A percentile compares a stretch with the other conserved stretches of the same genome.
Conservation (phyloP, 345 rosid species). For the Jatropha curcas region DNA sequence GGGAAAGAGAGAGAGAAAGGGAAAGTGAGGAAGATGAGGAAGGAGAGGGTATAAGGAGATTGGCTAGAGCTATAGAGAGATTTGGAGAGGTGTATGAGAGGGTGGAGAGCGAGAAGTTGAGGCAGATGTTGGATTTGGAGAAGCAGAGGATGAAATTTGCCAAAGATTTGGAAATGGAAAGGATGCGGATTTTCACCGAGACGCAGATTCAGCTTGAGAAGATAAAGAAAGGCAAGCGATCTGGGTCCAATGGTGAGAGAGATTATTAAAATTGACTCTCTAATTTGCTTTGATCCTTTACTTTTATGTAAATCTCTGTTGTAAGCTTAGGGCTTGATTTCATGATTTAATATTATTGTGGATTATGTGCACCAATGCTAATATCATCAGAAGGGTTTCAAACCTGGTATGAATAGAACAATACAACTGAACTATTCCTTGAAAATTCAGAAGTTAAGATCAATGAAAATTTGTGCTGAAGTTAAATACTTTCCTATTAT, state of each 20-base stretch:
- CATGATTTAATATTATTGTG: conserved; percentile 12
- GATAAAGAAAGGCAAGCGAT: conserved; percentile 64
- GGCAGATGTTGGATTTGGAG: conserved; percentile 97
- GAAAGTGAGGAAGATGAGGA: conserved; percentile 32
- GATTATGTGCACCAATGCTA: conserved; percentile 17
- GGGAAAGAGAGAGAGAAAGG: conserved; percentile 33
- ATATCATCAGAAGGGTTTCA: neutral
- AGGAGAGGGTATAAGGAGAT: conserved; percentile 56
- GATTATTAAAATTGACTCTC: conserved; percentile 21
- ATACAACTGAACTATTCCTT: neutral
- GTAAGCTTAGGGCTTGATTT: conserved; percentile 21
- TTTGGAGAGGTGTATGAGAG: conserved; percentile 84
- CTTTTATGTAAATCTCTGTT: conserved; percentile 18
- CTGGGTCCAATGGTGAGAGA: conserved; percentile 38
- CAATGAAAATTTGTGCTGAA: neutral
- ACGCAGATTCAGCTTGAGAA: conserved; percentile 91
- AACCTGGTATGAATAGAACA: neutral
- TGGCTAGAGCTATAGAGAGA: conserved; percentile 74
- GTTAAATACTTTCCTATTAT: neutral
- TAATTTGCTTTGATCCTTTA: neutral
- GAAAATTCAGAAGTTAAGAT: neutral
- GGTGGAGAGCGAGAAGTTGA: conserved; percentile 81
- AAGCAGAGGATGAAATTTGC: conserved; percentile 96
- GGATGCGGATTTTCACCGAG: conserved; percentile 91
- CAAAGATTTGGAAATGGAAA: conserved; percentile 92